phyloP scores from a whole-genome alignment of 2,329 filamentous ascomycete genomes.

The Hypoxylon sp. region DNA sequence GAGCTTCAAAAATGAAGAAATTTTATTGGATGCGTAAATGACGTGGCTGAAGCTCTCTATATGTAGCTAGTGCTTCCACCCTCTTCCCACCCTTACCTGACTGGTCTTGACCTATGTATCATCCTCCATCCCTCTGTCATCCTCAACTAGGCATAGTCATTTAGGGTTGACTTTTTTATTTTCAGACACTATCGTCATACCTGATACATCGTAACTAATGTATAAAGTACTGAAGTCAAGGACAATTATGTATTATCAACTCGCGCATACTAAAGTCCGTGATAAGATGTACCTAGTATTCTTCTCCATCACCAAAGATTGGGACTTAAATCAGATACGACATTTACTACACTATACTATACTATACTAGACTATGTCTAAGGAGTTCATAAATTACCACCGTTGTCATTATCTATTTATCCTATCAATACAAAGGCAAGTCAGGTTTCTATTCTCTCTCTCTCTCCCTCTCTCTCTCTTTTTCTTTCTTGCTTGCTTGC shows the following conservation, averaged over 20 bases:
- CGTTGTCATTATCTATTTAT: conserved; percentile 2
- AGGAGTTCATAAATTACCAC: neutral
- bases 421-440: conserved; percentile 4
- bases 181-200: conserved; percentile 14
- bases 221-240: no score
- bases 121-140: neutral
- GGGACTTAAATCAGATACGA: neutral
- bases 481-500: conserved; percentile 9
- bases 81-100: neutral
- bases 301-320: no score
- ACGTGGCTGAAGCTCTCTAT: conserved; percentile 36
- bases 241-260: neutral
- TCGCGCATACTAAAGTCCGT: neutral
- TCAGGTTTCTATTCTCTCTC: conserved; percentile 19
- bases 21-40: conserved; percentile 28
- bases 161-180: conserved; percentile 4
- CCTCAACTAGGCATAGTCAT: conserved; percentile 8
- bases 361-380: neutral
- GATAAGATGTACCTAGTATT: neutral
- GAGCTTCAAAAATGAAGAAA: conserved; percentile 34
- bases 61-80: conserved; percentile 25
- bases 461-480: neutral
- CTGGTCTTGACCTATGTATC: conserved; percentile 11
- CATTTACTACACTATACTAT: neutral
- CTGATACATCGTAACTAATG: neutral